Base-by-base conservation (phyloP, 352 stramenopile species). In the Globisporangium iwayamae region DNA sequence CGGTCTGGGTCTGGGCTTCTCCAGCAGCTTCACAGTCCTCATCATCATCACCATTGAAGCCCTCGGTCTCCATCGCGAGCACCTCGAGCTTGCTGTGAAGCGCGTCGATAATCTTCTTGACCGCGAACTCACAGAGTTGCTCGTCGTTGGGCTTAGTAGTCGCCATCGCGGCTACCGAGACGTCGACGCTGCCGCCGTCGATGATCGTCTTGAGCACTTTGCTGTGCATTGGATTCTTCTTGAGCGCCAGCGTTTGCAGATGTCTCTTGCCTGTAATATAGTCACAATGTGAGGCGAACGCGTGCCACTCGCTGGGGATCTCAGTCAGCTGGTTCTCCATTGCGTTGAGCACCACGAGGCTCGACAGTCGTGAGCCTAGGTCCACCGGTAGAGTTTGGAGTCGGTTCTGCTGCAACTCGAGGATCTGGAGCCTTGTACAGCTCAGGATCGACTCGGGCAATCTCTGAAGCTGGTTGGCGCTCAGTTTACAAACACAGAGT, bases 331-430 rank as follows among this genome's bases (percentile, higher is more conserved):
- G 67, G 50, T 90, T 90, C 14, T 83, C 74, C 0, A 62, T 72
- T 10, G 75, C 67, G 50, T 85, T 85, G 9, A 90, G 48, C 16
- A 74, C 54, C 16, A 69, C 52, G 2, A 90, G 70, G n/a, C 46
- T 56, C 18, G 52, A 41, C 22, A 90, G 63, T 1, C 57, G 28
- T 1, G 7, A 6, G 43, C 41, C 62, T 2, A 90, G 67, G 4
- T 69, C 65, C 1, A 57, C 38, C 0, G 79, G 70, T 28, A 87
- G 63, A 1, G 36, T 54, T 14, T 63, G 51, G n/a, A 90, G 47
- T 20, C 66, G 68, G 46, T 90, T 90, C 47, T 81, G 66, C 16
- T 87, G 67, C 1, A 88, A 28, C n/a, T 89, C 67, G 0, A 90
- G 70, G 25, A 69, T 45, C n/a, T 74, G 56, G 8, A 90, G 64